Evolutionary conservation across 108 stramenopile genomes (phyloP).

Genomic region (Phaeodactylum tricornutum): DNA sequence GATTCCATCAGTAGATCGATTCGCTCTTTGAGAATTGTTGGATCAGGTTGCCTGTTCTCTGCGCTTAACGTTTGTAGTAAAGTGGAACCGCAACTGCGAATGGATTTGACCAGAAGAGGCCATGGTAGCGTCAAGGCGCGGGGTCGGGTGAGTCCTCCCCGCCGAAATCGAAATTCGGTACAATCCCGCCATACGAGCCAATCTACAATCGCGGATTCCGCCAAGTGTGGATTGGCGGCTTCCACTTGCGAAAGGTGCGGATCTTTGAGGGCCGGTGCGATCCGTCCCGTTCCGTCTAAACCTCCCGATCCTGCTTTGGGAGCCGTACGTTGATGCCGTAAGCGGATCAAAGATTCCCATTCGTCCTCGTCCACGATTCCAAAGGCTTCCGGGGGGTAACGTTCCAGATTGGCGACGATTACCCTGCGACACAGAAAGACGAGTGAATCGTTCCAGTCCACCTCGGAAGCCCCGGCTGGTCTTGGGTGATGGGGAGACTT

Average conservation of each 20-base stretch:
- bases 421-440: constrained; percentile 26
- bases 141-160: constrained; percentile 34
- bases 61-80: neutral
- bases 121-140: constrained; percentile 36
- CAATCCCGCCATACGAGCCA: constrained; percentile 43
- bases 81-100: neutral
- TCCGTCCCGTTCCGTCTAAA: constrained; percentile 33
- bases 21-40: too few species aligned
- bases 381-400: constrained; percentile 35
- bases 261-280: constrained; percentile 28
- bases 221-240: constrained; percentile 27
- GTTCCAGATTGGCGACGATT: constrained; percentile 35
- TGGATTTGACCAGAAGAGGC: constrained; percentile 25
- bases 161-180: constrained; percentile 32
- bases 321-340: constrained; percentile 21
- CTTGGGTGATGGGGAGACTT: too few species aligned
- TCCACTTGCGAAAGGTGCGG: constrained; percentile 34
- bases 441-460: too few species aligned
- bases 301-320: constrained; percentile 31
- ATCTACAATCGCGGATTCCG: constrained; percentile 25
- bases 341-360: constrained; percentile 29
- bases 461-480: too few species aligned
- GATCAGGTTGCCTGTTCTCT: too few species aligned
- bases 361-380: constrained; percentile 26
- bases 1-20: constrained; percentile 12